Conservation (phyloP, 2,329 filamentous ascomycete species). For the Gliomastix tumulicola region DNA sequence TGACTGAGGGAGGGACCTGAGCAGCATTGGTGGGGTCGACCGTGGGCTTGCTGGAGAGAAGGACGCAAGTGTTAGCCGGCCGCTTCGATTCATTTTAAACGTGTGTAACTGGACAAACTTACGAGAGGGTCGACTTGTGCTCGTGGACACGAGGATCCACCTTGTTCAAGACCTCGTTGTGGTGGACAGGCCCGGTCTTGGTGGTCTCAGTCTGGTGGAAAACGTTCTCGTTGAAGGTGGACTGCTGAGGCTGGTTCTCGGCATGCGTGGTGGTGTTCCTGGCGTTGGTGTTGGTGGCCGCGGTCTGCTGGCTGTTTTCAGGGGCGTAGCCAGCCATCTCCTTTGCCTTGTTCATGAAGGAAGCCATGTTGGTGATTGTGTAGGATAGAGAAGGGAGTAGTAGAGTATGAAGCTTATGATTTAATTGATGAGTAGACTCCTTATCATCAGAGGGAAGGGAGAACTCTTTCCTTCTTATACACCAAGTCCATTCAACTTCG, state of each 20-base stretch:
- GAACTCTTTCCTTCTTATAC: too few relatives aligned
- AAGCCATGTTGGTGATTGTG: constrained; percentile 39
- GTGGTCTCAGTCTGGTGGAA: background rate
- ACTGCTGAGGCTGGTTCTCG: too few relatives aligned
- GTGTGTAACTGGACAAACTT: too few relatives aligned
- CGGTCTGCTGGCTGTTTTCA: background rate
- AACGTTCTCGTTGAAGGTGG: too few relatives aligned
- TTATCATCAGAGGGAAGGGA: too few relatives aligned
- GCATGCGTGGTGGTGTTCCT: background rate
- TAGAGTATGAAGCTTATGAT: background rate
- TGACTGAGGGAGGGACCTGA: constrained; percentile 14
- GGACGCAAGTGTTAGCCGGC: too few relatives aligned
- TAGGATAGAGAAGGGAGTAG: background rate
- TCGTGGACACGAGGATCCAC: constrained; percentile 5
- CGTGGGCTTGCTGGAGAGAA: too few relatives aligned
- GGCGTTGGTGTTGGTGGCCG: too few relatives aligned
- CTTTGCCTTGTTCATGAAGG: constrained; percentile 43
- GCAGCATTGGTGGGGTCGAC: constrained; percentile 12
- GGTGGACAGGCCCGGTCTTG: constrained; percentile 4
- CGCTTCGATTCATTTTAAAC: too few relatives aligned
- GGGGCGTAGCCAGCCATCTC: constrained; percentile 29
- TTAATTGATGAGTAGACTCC: too few relatives aligned
- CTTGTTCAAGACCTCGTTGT: constrained; percentile 6
- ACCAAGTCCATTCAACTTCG: too few relatives aligned
- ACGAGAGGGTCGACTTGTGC: too few relatives aligned